Evolutionary conservation across 139 green algal species (phyloP).

Genomic region (Picochlorum costavermella): DNA sequence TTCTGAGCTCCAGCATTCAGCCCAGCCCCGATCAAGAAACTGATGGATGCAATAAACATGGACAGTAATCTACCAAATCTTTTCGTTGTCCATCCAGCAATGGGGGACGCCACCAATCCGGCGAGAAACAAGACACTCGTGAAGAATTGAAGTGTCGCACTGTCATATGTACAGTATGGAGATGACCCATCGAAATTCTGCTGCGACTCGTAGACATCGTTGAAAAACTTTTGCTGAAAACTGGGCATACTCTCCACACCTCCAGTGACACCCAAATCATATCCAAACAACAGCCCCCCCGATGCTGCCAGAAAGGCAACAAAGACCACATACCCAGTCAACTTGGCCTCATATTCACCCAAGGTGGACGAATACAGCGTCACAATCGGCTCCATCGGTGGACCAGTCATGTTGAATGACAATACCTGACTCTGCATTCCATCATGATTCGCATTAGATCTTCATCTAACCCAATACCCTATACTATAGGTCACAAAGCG

Average conservation of each 20-base stretch:
- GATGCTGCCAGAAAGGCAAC: constrained; percentile 24
- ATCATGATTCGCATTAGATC: too few relatives aligned
- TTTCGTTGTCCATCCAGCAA: constrained; percentile 20
- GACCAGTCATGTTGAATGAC: too few relatives aligned
- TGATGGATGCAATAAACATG: constrained; percentile 40
- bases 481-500: too few relatives aligned
- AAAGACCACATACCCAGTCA: not conserved
- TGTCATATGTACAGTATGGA: constrained; percentile 19
- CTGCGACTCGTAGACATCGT: constrained; percentile 16
- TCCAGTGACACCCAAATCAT: constrained; percentile 45
- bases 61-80: constrained; percentile 35
- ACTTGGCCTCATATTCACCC: not conserved
- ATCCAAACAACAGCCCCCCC: constrained; percentile 50
- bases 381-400: too few relatives aligned
- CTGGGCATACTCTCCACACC: constrained; percentile 33
- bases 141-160: constrained; percentile 48
- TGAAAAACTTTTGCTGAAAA: constrained; percentile 56
- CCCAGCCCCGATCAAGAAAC: constrained; percentile 45
- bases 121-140: constrained; percentile 65
- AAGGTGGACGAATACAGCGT: too few relatives aligned
- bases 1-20: constrained; percentile 41
- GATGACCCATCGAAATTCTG: not conserved
- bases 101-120: constrained; percentile 26
- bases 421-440: too few relatives aligned
- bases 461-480: too few relatives aligned